Base-by-base conservation (phyloP, 306 rosid genomes). In the Pueraria montana region DNA sequence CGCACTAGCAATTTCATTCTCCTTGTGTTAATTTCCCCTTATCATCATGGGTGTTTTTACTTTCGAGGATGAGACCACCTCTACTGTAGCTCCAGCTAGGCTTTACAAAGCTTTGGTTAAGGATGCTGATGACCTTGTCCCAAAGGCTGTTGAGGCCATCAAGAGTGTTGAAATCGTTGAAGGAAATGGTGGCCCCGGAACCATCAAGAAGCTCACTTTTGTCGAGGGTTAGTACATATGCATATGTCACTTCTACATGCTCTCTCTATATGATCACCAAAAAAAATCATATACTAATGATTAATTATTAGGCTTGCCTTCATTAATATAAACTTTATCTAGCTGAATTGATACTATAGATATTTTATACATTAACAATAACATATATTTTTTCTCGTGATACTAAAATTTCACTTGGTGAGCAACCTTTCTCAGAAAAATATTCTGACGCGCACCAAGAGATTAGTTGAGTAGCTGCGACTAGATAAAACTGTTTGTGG, bases 131-230 rank as follows among this genome's bases (percentile, higher is more conserved):
- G 10, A 1, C 17, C 53, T 81, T 64, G 36, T 55, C 32, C 85
- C 85, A 48, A 81, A 81, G 48, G 30, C 26, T 49, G 48, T 73
- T 73, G 45, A 34, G 16, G 34, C 7, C 56, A 73, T 81, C 6
- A 13, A 81, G 18, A 49, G 34, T 72, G 27, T 73, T 74, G 86
- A 87, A 49, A 50, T 55, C 21, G 32, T 87, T 68, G 65, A 81
- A 61, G 88, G 88, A 73, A 59, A 58, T 24, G 88, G 90, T 24
- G 89, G 87, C 4, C 77, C 68, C 0, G 87, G 89, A 68, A 83
- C 89, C 74, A 34, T 83, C 73, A 87, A 87, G 53, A 87, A 87
- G 72, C 52, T 88, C 36, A 76, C 70, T 73, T 87, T 80, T 11
- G 70, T 76, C 11, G 80, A 80, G 61, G 87, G 65, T 80, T 0